Evolutionary conservation across 345 rosid genomes (phyloP), one percentile per base, ranked within the genome.

Genomic region (Microthlaspi erraticum): DNA sequence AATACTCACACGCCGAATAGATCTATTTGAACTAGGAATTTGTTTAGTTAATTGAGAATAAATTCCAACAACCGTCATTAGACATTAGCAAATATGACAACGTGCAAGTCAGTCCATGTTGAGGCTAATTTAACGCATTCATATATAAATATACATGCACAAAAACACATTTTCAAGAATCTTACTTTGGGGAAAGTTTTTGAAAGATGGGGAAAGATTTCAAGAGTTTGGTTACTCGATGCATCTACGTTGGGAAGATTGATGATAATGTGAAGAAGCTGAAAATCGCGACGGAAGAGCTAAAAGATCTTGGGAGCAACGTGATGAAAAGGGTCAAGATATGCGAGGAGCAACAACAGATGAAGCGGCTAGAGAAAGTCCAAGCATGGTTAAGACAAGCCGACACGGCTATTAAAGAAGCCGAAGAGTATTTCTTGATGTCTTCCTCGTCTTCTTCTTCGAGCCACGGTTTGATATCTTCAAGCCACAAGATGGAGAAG

Each of bases 361-460:
- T 80, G 78, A 75, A 62, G 72, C 57, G 62, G 32, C 60, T 73
- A 2, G 64, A 73, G 10, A 62, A 63, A 53, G 83, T 80, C 14
- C 66, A 72, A 18, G 6, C 68, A 5, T 80, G 81, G 78, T 61
- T 80, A 7, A 76, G 78, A 80, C 58, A 60, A 46, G 78, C 74
- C 0, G 73, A 80, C 13, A 39, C 37, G 0, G 60, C 45, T 19
- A 54, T 64, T 26, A 63, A 70, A 57, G 73, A 77, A 48, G 81
- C 73, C 13, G 78, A 77, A 32, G 68, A 69, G 33, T 70, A 45
- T 31, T 60, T 52, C 61, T 39, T 76, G 55, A 63, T 57, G 70
- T 42, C 73, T 20, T 62, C 68, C 51, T 71, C 73, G 3, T 59
- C 77, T 33, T 68, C 73, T 39, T 59, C 78, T 60, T 68, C 70